phyloP scores from a whole-genome alignment of 306 rosid genomes.

The Luffa aegyptiaca region DNA sequence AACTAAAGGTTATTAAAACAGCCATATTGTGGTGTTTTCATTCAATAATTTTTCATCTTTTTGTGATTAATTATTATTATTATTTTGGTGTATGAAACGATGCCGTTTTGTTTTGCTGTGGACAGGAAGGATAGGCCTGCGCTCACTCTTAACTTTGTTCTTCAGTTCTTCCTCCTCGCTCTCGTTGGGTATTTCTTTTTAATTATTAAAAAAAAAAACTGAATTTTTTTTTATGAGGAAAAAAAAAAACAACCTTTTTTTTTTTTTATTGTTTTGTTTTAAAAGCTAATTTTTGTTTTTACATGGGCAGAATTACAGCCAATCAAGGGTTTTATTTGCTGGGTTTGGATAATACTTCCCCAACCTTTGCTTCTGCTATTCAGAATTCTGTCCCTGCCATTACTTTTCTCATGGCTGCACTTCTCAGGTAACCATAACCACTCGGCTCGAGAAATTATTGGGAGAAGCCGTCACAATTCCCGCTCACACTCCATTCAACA shows the following conservation, averaged over 20 bases:
- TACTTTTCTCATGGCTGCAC: conserved; percentile 88
- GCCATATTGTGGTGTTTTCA: too few species aligned
- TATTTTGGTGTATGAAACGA: too few species aligned
- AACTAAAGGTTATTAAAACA: too few species aligned
- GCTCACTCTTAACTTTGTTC: conserved; percentile 46
- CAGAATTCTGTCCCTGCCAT: conserved; percentile 98
- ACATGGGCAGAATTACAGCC: conserved; percentile 66
- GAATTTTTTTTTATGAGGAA: neutral
- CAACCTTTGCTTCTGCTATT: conserved; percentile 92
- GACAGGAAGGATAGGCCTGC: conserved; percentile 92
- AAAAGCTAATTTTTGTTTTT: neutral
- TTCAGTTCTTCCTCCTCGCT: conserved; percentile 83
- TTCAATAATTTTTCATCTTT: too few species aligned
- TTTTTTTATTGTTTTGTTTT: too few species aligned
- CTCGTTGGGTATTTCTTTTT: conserved; percentile 56
- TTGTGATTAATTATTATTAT: too few species aligned
- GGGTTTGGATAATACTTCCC: conserved; percentile 92
- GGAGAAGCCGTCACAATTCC: too few species aligned
- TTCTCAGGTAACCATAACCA: conserved; percentile 41
- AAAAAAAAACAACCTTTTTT: neutral
- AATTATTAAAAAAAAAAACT: neutral
- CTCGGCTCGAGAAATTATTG: too few species aligned
- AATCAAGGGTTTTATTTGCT: conserved; percentile 97
- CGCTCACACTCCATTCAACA: too few species aligned
- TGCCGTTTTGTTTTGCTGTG: neutral